phyloP scores from a whole-genome alignment of 2,329 filamentous ascomycete species.

The Chalaropsis ovoidea region DNA sequence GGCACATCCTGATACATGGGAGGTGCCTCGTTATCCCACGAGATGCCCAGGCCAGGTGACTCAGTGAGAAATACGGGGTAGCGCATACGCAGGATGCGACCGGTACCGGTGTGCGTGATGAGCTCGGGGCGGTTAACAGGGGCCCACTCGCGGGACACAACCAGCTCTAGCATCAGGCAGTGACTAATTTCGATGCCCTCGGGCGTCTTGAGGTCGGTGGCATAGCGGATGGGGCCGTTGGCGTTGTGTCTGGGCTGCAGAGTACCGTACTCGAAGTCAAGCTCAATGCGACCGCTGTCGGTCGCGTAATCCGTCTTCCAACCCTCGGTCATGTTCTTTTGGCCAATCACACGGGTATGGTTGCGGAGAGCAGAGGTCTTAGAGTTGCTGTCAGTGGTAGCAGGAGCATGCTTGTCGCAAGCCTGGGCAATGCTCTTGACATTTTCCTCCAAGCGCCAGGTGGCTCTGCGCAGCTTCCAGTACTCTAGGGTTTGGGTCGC shows the following conservation, averaged over 20 bases:
- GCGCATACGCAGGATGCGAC: conserved; percentile 83
- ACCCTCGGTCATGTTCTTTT: conserved; percentile 69
- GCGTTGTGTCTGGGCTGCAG: conserved; percentile 23
- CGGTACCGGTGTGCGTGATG: conserved; percentile 77
- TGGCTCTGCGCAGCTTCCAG: conserved; percentile 84
- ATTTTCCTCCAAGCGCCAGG: conserved; percentile 87
- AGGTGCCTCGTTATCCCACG: conserved; percentile 93
- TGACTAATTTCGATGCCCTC: conserved; percentile 73
- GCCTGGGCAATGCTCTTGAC: conserved; percentile 68
- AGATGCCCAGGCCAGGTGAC: conserved; percentile 75
- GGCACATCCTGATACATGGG: conserved; percentile 92
- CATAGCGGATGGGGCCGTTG: conserved; percentile 41
- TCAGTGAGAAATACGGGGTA: conserved; percentile 77
- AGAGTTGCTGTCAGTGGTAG: conserved; percentile 33
- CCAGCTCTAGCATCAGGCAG: conserved; percentile 81
- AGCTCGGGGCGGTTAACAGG: conserved; percentile 57
- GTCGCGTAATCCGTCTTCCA: conserved; percentile 67
- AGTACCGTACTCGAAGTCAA: conserved; percentile 62
- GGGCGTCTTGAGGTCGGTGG: conserved; percentile 65
- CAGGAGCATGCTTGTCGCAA: conserved; percentile 61
- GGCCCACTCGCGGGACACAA: conserved; percentile 82
- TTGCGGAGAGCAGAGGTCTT: conserved; percentile 60
- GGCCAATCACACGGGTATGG: conserved; percentile 66
- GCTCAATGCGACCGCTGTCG: conserved; percentile 51
- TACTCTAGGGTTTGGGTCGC: conserved; percentile 61